These are phyloP conservation scores for Psilocybe cubensis DNA, from an alignment of 768 basidiomycete species.

Conservation along the genomic window DNA sequence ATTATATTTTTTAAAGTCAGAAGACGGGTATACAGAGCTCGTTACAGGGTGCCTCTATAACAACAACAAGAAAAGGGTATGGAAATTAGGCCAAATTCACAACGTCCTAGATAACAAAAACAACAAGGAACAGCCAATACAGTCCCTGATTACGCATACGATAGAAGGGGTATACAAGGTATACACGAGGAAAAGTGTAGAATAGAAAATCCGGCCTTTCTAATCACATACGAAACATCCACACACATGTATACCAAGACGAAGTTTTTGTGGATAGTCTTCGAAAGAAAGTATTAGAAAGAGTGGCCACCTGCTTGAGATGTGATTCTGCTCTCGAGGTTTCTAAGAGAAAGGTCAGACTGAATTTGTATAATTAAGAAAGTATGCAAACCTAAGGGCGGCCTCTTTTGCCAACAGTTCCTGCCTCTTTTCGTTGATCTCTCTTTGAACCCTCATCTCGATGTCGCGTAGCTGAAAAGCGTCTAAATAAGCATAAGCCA, in stretches of 20 bases:
- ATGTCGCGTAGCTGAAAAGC: conserved; percentile 71
- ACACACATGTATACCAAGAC: too few relatives aligned
- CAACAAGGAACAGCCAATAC: neutral
- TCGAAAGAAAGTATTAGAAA: conserved; percentile 10
- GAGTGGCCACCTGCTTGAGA: conserved; percentile 25
- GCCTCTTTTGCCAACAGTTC: conserved; percentile 88
- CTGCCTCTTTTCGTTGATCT: conserved; percentile 87
- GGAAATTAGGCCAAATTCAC: neutral
- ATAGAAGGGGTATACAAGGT: neutral
- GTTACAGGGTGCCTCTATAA: neutral
- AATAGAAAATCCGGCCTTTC: neutral
- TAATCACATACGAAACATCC: too few relatives aligned
- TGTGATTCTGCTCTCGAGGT: conserved; percentile 32
- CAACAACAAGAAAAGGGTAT: neutral
- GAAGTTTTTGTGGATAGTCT: neutral
- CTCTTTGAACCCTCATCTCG: conserved; percentile 84
- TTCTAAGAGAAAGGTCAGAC: conserved; percentile 19
- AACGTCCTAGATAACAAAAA: neutral
- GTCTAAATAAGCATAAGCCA: neutral
- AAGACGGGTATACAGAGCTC: neutral
- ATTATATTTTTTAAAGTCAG: too few relatives aligned
- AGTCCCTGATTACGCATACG: neutral
- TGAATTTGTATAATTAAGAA: neutral
- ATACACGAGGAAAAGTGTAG: neutral
- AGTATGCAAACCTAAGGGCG: conserved; percentile 57